phyloP scores from a whole-genome alignment of 2,329 filamentous ascomycete species.

The Aspergillus ochraceoroseus region DNA sequence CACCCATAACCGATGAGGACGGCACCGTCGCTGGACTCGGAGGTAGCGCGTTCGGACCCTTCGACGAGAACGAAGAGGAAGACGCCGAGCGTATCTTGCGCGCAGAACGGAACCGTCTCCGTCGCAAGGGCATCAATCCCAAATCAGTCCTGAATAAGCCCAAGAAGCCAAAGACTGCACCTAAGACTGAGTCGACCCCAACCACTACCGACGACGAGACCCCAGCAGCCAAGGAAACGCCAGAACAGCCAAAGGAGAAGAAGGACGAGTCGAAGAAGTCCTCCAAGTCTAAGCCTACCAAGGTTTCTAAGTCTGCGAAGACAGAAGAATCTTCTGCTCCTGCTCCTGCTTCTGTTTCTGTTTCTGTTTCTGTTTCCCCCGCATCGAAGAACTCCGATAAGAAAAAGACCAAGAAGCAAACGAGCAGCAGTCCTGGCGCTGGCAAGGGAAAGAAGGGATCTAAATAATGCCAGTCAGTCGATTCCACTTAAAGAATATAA shows the following conservation, averaged over 20 bases:
- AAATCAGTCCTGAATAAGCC: slow-evolving; percentile 50
- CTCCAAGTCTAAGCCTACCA: slow-evolving; percentile 12
- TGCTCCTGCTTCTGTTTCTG: too few relatives aligned
- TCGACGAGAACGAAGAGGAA: slow-evolving; percentile 63
- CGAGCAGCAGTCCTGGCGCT: slow-evolving; percentile 11
- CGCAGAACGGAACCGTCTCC: slow-evolving; percentile 68
- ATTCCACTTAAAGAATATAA: slow-evolving; percentile 1
- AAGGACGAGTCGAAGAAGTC: slow-evolving; percentile 17
- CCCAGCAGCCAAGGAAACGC: slow-evolving; percentile 18
- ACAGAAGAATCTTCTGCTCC: slow-evolving; percentile 3
- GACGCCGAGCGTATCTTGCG: slow-evolving; percentile 67
- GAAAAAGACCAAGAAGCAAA: slow-evolving; percentile 25
- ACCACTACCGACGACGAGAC: too few relatives aligned
- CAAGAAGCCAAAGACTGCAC: slow-evolving; percentile 27
- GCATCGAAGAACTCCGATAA: slow-evolving; percentile 9
- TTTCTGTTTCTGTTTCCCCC: background rate
- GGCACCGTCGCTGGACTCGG: slow-evolving; percentile 28
- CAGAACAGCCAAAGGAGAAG: slow-evolving; percentile 17
- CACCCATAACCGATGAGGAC: slow-evolving; percentile 55
- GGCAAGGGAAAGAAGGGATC: slow-evolving; percentile 25
- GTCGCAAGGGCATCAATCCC: slow-evolving; percentile 69
- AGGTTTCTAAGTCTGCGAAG: slow-evolving; percentile 13
- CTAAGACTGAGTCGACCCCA: slow-evolving; percentile 17
- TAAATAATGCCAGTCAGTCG: slow-evolving; percentile 26
- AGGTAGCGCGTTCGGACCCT: slow-evolving; percentile 63